phyloP scores from a whole-genome alignment of 2,329 filamentous ascomycete species.

The Pseudogymnoascus sp. region DNA sequence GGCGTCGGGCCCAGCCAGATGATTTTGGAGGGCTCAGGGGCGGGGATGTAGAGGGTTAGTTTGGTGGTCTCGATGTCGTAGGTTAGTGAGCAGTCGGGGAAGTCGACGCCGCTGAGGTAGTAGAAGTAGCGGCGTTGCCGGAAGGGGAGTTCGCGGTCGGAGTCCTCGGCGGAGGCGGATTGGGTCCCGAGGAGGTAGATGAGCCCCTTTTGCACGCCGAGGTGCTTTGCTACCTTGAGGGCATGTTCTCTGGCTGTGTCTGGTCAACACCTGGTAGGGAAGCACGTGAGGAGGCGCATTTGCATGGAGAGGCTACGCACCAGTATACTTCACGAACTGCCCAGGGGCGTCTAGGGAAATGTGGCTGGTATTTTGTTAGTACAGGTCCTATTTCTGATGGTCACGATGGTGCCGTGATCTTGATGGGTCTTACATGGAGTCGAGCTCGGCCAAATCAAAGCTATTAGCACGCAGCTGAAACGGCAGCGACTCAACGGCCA shows the following conservation, averaged over 20 bases:
- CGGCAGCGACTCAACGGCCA: neutral
- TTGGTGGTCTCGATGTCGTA: constrained; percentile 51
- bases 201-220: constrained; percentile 37
- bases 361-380: neutral
- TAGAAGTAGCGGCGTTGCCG: constrained; percentile 54
- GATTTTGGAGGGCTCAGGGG: constrained; percentile 45
- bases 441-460: neutral
- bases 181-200: constrained; percentile 48
- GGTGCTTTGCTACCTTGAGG: constrained; percentile 34
- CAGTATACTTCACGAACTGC: neutral
- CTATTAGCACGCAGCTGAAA: neutral
- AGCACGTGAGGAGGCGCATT: neutral
- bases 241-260: constrained; percentile 40
- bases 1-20: constrained; percentile 58
- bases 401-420: neutral
- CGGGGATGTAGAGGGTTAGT: constrained; percentile 66
- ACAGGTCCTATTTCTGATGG: neutral
- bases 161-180: constrained; percentile 44
- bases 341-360: neutral
- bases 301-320: neutral
- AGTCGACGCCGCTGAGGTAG: constrained; percentile 46
- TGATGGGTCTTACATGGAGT: neutral
- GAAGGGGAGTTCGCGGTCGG: constrained; percentile 47
- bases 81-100: constrained; percentile 45
- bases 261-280: constrained; percentile 1